These are phyloP conservation scores for Hericium coralloides DNA, from an alignment of 768 basidiomycete genomes.

Conservation along the genomic window DNA sequence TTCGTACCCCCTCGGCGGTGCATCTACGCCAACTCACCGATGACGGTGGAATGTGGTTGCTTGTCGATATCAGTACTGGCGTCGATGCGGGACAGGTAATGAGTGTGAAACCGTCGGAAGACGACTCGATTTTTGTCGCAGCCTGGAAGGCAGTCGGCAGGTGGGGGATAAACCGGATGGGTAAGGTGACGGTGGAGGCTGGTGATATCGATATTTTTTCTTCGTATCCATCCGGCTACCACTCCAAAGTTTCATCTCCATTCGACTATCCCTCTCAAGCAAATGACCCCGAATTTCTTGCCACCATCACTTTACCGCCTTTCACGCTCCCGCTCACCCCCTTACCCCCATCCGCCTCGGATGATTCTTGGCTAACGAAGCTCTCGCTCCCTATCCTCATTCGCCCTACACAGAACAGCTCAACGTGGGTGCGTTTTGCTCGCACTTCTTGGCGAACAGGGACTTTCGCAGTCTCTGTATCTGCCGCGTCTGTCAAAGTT, in stretches of 20 bases:
- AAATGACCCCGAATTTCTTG: conserved; percentile 34
- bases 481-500: not conserved
- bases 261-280: conserved; percentile 4
- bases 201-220: conserved; percentile 22
- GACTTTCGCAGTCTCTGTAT: not conserved
- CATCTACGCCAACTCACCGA: conserved; percentile 53
- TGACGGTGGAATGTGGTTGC: conserved; percentile 51
- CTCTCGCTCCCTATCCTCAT: conserved; percentile 8
- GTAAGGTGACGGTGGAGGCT: conserved; percentile 46
- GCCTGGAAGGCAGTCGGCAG: conserved; percentile 62
- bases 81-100: conserved; percentile 58
- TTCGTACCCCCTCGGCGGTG: conserved; percentile 53
- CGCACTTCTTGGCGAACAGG: conserved; percentile 9
- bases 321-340: conserved; percentile 38
- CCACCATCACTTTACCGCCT: conserved; percentile 36
- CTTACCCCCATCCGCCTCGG: conserved; percentile 3
- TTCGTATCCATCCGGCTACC: too few relatives aligned
- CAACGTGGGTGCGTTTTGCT: conserved; percentile 9
- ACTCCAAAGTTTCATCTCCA: too few relatives aligned
- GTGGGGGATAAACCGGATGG: conserved; percentile 51
- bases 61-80: conserved; percentile 48
- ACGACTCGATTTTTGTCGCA: conserved; percentile 35
- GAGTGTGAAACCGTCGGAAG: conserved; percentile 39
- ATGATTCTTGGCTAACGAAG: conserved; percentile 7
- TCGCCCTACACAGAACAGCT: conserved; percentile 4